phyloP scores from a whole-genome alignment of 345 rosid species.

The Linum lewisii region DNA sequence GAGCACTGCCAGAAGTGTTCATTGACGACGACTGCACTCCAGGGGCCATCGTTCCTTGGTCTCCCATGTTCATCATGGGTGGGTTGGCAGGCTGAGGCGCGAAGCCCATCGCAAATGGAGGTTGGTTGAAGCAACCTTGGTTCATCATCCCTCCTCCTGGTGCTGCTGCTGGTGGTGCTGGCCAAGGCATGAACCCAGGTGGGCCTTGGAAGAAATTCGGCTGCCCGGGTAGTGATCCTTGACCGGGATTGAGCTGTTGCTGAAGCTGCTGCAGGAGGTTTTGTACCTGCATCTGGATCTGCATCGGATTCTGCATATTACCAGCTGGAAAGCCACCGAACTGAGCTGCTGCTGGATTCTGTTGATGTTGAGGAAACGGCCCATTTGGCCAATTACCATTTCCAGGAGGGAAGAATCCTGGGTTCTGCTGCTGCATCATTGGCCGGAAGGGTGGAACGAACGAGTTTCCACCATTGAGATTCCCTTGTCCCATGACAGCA shows the following conservation, averaged over 20 bases:
- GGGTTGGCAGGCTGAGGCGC: constrained; percentile 15
- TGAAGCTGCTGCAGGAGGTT: constrained; percentile 36
- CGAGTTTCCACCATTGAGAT: constrained; percentile 21
- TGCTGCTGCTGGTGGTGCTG: constrained; percentile 7
- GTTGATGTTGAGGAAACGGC: constrained; percentile 24
- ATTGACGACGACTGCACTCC: constrained; percentile 15
- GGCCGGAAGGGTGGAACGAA: constrained; percentile 26
- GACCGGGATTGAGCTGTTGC: constrained; percentile 41
- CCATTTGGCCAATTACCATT: constrained; percentile 32
- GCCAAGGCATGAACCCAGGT: constrained; percentile 37
- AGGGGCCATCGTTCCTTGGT: constrained; percentile 17
- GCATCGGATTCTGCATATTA: constrained; percentile 35
- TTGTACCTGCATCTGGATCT: constrained; percentile 28
- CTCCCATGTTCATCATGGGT: constrained; percentile 17
- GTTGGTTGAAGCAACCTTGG: constrained; percentile 46
- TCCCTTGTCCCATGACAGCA: constrained; percentile 19
- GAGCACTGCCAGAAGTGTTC: constrained; percentile 12
- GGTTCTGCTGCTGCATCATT: constrained; percentile 25
- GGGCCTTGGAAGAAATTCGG: constrained; percentile 33
- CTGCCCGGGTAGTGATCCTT: constrained; percentile 42
- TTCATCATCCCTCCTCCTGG: constrained; percentile 20
- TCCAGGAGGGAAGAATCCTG: constrained; percentile 22
- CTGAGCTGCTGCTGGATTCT: constrained; percentile 15
- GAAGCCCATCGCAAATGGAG: constrained; percentile 32
- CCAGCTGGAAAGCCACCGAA: constrained; percentile 30